Base-by-base conservation (phyloP, 805 yeast species). In the Komagataella mondaviorum region DNA sequence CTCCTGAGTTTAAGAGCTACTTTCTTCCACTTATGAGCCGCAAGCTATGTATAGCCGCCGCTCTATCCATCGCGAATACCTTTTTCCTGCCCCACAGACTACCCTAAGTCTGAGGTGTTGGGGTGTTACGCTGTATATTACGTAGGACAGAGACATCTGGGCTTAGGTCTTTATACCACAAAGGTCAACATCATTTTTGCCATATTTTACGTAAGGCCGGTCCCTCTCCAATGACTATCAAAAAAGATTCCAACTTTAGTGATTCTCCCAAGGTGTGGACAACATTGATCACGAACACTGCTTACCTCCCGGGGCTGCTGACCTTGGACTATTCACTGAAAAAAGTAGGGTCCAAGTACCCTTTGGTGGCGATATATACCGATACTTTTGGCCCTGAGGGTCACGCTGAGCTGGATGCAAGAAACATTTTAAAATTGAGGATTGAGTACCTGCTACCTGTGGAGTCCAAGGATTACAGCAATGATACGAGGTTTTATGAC, bases 401-500 rank as follows among this genome's bases (percentile, higher is more conserved):
- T 14, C 74, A 74, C 49, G 56, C 56, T 8, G 68, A 63, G 7
- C 58, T 79, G 23, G 71, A 67, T 43, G 47, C 49, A 1, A 63
- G 76, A 24, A 66, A 67, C 0, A 77, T 79, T 10, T 65, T 69
- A 22, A 70, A 72, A 49, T 51, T 69, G 36, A 65, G 63, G 51
- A 68, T 78, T 14, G 67, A 69, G 17, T 66, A 71, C 50, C 62
- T 80, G 23, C 56, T 70, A 4, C 83, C 83, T 1, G 58, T 63
- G 1, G 62, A 59, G 16, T 64, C 67, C 54, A 74, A 72, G 56
- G 75, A 73, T 52, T 75, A 75, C 55, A 61, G 70, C 8, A 63
- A 69, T 44, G 84, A 80, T 55, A 68, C 75, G 8, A 63, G 85
- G 43, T 80, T 80, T 62, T 66, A 72, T 57, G 83, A 79, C 59